Base-by-base conservation (phyloP, 2,329 filamentous ascomycete genomes). In the Fusarium nurragi region DNA sequence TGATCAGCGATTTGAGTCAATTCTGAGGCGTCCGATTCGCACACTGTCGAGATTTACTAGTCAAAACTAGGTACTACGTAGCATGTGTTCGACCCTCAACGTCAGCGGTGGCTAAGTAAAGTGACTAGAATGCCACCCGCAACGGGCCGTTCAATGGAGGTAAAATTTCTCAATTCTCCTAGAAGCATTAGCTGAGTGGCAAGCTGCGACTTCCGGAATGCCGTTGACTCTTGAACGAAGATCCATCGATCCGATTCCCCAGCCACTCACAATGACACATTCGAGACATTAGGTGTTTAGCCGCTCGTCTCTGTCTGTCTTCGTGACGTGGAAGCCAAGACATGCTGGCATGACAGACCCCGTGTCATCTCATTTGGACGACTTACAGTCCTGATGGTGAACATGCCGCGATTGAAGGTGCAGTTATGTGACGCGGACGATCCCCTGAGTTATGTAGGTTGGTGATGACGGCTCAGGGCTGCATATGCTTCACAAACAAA, bases 121-220 rank as follows among this genome's bases (percentile, higher is more conserved):
- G 23, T 43, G 6, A 34, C 30, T n/a, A 34, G 23, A 18, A 34
- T 4, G 13, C 19, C 25, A 18, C 30, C 13, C 56, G 56, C 48
- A 19, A 55, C 61, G 61, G 61, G 36, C 61, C 61, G 61, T 16
- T 6, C 12, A 3, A 25, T 62, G 46, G 37, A 13, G 6, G 18
- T 13, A 19, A 40, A 8, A 14, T 25, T 14, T 13, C 36, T 22
- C 23, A 36, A 26, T 7, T n/a, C 2, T 0, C 14, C 23, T 12
- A 28, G 16, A 37, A n/a, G 19, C n/a, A 12, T 4, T 19, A 41
- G 44, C 7, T 14, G 16, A 18, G 4, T 30, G 60, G 47, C 46
- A 45, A 39, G 62, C 14, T 39, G 32, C 26, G 13, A 53, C 9
- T 22, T 18, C 7, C 25, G 36, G 23, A 32, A n/a, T 34, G 4